Percentiles rank a stretch among this genome's conserved stretches.
Conservation (phyloP, 2,329 filamentous ascomycete genomes). For the Xylaria digitata region DNA sequence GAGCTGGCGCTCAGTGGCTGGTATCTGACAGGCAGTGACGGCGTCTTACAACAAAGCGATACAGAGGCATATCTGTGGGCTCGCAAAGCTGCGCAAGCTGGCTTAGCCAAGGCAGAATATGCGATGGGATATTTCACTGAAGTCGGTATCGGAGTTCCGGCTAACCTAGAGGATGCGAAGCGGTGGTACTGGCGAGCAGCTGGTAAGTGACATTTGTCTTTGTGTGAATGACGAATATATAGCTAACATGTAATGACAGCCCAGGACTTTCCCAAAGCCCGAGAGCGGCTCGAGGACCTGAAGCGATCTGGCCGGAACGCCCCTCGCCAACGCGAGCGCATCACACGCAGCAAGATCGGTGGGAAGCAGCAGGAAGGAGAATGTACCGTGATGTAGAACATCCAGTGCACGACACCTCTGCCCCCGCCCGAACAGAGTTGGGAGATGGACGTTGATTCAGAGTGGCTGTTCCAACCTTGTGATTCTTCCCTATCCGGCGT, state of each 20-base stretch:
- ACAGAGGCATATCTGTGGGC: slow-evolving; percentile 98
- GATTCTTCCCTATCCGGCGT: slow-evolving; percentile 13
- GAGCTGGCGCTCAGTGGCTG: slow-evolving; percentile 88
- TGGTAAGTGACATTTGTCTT: slow-evolving; percentile 69
- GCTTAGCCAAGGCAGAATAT: slow-evolving; percentile 93
- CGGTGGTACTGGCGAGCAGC: slow-evolving; percentile 98
- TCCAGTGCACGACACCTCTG: slow-evolving; percentile 28
- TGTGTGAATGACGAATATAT: neutral
- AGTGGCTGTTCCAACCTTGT: slow-evolving; percentile 27
- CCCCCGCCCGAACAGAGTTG: slow-evolving; percentile 3
- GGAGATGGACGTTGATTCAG: slow-evolving; percentile 32
- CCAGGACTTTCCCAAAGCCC: slow-evolving; percentile 93
- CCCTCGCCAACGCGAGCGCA: slow-evolving; percentile 79
- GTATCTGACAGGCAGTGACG: slow-evolving; percentile 93
- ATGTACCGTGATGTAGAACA: slow-evolving; percentile 79
- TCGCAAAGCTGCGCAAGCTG: slow-evolving; percentile 87
- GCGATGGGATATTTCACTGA: slow-evolving; percentile 99
- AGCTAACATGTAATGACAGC: slow-evolving; percentile 65
- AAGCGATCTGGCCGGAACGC: slow-evolving; percentile 80
- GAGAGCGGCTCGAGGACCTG: slow-evolving; percentile 91
- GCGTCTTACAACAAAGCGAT: slow-evolving; percentile 89
- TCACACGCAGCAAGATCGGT: slow-evolving; percentile 81
- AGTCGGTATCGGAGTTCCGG: slow-evolving; percentile 87
- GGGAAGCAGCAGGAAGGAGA: slow-evolving; percentile 87
- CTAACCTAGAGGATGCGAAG: slow-evolving; percentile 94